These are phyloP conservation scores for Yamagishiella unicocca DNA, from an alignment of 139 green algal species.

Conservation along the genomic window DNA sequence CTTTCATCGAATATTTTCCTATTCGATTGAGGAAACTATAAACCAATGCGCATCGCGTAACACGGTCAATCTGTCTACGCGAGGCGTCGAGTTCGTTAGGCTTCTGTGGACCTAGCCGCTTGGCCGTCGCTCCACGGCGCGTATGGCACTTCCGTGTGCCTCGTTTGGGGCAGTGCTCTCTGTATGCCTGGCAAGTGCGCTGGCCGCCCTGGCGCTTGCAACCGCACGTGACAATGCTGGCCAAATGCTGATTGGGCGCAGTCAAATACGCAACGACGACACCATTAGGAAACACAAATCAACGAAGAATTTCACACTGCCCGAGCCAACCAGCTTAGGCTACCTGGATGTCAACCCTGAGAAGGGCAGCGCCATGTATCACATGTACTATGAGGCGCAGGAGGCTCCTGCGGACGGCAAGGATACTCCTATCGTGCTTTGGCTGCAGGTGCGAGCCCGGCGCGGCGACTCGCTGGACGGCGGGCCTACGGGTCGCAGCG, in stretches of 20 bases:
- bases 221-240: not conserved
- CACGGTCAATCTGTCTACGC: no score
- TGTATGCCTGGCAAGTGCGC: no score
- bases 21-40: no score
- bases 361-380: constrained; percentile 54
- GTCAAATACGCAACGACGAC: not conserved
- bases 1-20: no score
- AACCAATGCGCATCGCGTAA: no score
- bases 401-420: constrained; percentile 11
- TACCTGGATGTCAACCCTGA: constrained; percentile 39
- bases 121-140: no score
- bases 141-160: no score
- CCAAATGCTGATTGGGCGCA: not conserved
- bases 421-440: constrained; percentile 62
- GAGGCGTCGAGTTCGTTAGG: no score
- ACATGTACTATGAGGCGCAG: constrained; percentile 66
- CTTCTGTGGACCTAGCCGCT: no score
- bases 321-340: constrained; percentile 32
- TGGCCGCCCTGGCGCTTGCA: not conserved
- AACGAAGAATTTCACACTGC: constrained; percentile 5
- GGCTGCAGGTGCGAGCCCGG: constrained; percentile 62
- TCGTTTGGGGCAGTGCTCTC: no score
- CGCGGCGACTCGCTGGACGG: no score
- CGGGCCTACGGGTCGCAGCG: not conserved
- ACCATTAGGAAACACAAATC: not conserved